Conservation (phyloP, 2,329 filamentous ascomycete genomes). For the Calonectria pseudoreteaudii region DNA sequence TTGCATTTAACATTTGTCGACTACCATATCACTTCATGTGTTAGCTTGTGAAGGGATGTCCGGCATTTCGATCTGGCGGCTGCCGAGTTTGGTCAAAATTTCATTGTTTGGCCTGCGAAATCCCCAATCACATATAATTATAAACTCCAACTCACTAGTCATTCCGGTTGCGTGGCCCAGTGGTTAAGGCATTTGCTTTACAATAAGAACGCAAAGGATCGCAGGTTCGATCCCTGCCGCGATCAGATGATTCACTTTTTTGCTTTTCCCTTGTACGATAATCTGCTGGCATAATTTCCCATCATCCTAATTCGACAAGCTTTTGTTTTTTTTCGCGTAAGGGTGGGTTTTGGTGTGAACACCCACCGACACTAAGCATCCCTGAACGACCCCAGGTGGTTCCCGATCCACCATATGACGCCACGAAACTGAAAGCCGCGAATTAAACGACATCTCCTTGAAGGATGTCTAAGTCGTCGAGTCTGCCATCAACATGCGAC, state of each 20-base stretch:
- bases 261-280: not conserved
- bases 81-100: not conserved
- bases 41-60: not conserved
- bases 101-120: no score
- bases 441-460: not conserved
- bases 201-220: not conserved
- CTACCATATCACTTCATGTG: no score
- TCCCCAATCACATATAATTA: not conserved
- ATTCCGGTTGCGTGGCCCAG: not conserved
- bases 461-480: not conserved
- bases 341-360: not conserved
- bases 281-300: not conserved
- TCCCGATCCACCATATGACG: not conserved
- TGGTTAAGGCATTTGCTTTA: conserved; percentile 13
- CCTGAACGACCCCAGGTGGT: not conserved
- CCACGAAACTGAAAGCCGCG: not conserved
- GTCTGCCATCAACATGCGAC: no score
- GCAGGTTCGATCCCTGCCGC: conserved; percentile 10
- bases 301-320: not conserved
- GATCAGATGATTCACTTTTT: not conserved
- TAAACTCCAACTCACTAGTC: not conserved
- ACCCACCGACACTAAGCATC: not conserved
- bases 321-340: not conserved
- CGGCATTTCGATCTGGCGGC: not conserved
- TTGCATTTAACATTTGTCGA: no score